Evolutionary conservation across 768 basidiomycete genomes (phyloP).

Genomic region (Mycena metata): DNA sequence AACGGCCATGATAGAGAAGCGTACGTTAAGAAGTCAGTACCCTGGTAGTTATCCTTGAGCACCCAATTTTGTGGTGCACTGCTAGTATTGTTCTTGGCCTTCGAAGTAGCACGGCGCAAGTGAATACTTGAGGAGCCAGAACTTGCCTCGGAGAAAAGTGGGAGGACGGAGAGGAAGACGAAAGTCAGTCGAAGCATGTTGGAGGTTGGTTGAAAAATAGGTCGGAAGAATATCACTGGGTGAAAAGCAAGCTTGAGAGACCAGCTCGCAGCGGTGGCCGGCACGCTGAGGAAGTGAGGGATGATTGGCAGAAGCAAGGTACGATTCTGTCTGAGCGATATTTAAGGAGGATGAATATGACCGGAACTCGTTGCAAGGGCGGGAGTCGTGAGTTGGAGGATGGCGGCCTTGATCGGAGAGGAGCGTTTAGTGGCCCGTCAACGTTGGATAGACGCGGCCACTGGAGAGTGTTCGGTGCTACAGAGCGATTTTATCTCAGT

Average conservation of each 20-base stretch:
- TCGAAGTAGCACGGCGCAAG: background rate
- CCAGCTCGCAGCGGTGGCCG: conserved; percentile 20
- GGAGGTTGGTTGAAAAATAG: background rate
- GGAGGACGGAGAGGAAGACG: background rate
- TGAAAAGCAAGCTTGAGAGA: conserved; percentile 2
- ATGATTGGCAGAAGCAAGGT: background rate
- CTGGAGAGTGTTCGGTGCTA: too few species aligned
- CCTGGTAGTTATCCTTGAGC: background rate
- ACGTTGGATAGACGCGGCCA: too few species aligned
- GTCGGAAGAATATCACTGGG: background rate
- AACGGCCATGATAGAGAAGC: background rate
- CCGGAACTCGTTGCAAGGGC: conserved; percentile 17
- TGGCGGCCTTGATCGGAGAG: too few species aligned
- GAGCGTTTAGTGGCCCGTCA: too few species aligned
- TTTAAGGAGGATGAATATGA: background rate
- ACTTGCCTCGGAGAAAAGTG: background rate
- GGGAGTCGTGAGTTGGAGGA: background rate
- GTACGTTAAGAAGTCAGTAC: background rate
- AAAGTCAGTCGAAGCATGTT: conserved; percentile 8
- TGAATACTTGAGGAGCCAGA: background rate
- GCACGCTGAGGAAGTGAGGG: conserved; percentile 7
- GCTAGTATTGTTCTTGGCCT: background rate
- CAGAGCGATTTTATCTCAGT: too few species aligned
- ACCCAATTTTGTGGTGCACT: background rate
- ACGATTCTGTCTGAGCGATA: background rate